A percentile compares a stretch with the other conserved stretches of the same genome.
phyloP scores from a whole-genome alignment of 768 basidiomycete genomes.

The Cubamyces lactineus region DNA sequence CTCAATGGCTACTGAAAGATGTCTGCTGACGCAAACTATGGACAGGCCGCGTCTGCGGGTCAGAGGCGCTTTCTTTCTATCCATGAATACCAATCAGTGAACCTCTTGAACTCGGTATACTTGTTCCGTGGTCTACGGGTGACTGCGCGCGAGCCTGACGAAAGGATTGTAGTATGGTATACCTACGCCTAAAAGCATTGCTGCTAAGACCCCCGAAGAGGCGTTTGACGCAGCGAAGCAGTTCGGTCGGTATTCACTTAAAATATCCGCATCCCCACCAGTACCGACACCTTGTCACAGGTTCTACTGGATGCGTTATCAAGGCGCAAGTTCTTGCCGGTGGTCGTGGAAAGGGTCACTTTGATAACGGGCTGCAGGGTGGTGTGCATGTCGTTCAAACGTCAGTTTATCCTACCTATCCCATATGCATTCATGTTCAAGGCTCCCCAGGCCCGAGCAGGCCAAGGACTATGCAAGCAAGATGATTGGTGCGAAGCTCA shows the following conservation, averaged over 20 bases:
- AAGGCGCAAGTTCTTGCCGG: conserved; percentile 99
- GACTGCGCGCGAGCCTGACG: background rate
- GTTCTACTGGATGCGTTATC: conserved; percentile 82
- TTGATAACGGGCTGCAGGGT: conserved; percentile 94
- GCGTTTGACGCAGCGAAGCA: conserved; percentile 87
- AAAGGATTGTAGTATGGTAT: conserved; percentile 81
- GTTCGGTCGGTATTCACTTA: conserved; percentile 61
- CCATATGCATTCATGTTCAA: background rate
- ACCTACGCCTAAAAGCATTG: conserved; percentile 88
- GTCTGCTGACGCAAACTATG: conserved; percentile 17
- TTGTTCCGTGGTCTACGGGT: background rate
- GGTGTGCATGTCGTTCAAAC: conserved; percentile 94
- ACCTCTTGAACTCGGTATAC: conserved; percentile 88
- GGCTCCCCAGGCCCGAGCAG: conserved; percentile 68
- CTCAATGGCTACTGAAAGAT: background rate
- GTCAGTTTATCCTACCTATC: conserved; percentile 44
- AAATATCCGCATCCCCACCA: background rate
- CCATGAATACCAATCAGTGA: conserved; percentile 98
- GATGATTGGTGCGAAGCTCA: conserved; percentile 95
- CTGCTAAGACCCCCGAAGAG: conserved; percentile 87
- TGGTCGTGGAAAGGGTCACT: conserved; percentile 97
- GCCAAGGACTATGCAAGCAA: conserved; percentile 85
- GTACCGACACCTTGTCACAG: conserved; percentile 41
- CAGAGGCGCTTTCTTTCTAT: conserved; percentile 94
- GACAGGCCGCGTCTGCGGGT: conserved; percentile 68